These are phyloP conservation scores for Aspergillus quadricinctus DNA, from an alignment of 2,329 filamentous ascomycete species.

Conservation along the genomic window DNA sequence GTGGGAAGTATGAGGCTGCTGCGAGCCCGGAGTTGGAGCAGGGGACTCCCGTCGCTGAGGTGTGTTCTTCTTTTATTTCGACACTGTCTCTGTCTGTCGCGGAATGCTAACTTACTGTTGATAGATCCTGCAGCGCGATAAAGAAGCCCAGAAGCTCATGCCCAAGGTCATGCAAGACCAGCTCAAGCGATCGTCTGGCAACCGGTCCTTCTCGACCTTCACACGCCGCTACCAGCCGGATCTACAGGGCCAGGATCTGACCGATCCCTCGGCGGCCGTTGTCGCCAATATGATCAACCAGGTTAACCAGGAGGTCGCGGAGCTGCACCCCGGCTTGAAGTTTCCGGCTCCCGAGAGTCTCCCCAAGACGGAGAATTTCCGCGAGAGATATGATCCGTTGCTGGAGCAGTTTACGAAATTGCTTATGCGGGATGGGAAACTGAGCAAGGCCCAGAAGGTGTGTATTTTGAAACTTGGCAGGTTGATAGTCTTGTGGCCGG, in stretches of 20 bases:
- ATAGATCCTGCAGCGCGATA: constrained; percentile 62
- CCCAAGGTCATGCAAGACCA: constrained; percentile 64
- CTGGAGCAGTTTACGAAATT: constrained; percentile 84
- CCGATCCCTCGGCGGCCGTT: constrained; percentile 29
- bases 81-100: neutral
- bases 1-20: constrained; percentile 40
- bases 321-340: constrained; percentile 60
- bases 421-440: constrained; percentile 87
- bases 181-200: constrained; percentile 43
- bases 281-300: constrained; percentile 36
- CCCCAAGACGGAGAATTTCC: constrained; percentile 60
- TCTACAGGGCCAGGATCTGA: constrained; percentile 17
- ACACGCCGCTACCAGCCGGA: constrained; percentile 37
- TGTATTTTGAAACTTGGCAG: constrained; percentile 1
- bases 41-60: constrained; percentile 64
- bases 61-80: constrained; percentile 30
- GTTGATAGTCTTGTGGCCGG: neutral
- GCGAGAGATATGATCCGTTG: constrained; percentile 80
- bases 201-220: constrained; percentile 56
- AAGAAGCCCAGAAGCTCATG: constrained; percentile 57
- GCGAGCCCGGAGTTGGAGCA: constrained; percentile 57
- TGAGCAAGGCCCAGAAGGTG: constrained; percentile 85
- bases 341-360: constrained; percentile 70
- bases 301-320: constrained; percentile 29
- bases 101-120: constrained; percentile 6